phyloP scores from a whole-genome alignment of 2,329 filamentous ascomycete species.

The Colletotrichum australisinense region DNA sequence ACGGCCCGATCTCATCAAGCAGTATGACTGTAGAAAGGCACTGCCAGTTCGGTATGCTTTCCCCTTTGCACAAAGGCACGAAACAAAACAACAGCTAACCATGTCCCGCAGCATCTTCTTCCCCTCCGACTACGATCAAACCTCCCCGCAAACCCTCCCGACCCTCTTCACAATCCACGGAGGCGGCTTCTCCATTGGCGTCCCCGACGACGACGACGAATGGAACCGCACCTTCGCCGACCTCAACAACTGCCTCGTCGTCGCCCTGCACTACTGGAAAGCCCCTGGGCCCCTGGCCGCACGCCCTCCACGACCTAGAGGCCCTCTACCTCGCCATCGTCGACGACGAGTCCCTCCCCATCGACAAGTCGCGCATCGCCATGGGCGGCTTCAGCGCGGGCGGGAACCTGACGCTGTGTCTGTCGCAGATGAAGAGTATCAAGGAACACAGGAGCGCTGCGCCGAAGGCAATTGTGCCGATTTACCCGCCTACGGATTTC shows the following conservation, averaged over 20 bases:
- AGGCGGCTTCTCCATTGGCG: slow-evolving; percentile 59
- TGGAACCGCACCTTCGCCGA: slow-evolving; percentile 58
- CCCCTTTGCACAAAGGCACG: not conserved
- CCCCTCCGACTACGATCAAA: slow-evolving; percentile 47
- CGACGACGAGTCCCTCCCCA: slow-evolving; percentile 55
- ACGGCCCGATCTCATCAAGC: slow-evolving; percentile 36
- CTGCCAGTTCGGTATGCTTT: slow-evolving; percentile 33
- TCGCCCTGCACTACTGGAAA: slow-evolving; percentile 62
- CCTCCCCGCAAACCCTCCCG: slow-evolving; percentile 47
- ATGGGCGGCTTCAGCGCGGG: slow-evolving; percentile 64
- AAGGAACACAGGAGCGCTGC: slow-evolving; percentile 37
- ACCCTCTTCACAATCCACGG: slow-evolving; percentile 63
- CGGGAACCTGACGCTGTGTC: slow-evolving; percentile 58
- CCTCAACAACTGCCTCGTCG: slow-evolving; percentile 53
- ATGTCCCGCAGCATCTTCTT: slow-evolving; percentile 49
- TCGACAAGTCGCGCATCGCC: slow-evolving; percentile 54
- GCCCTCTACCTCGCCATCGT: slow-evolving; percentile 55
- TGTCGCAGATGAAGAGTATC: slow-evolving; percentile 52
- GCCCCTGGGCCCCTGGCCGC: slow-evolving; percentile 56
- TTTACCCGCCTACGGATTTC: slow-evolving; percentile 55
- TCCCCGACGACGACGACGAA: slow-evolving; percentile 56
- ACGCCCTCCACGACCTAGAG: slow-evolving; percentile 56
- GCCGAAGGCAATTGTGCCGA: slow-evolving; percentile 50
- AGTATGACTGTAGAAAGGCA: slow-evolving; percentile 31
- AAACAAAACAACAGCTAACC: not conserved